A percentile compares a stretch with the other conserved stretches of the same genome.
Conservation (phyloP, 257 asterid genomes). For the Salvia hispanica region DNA sequence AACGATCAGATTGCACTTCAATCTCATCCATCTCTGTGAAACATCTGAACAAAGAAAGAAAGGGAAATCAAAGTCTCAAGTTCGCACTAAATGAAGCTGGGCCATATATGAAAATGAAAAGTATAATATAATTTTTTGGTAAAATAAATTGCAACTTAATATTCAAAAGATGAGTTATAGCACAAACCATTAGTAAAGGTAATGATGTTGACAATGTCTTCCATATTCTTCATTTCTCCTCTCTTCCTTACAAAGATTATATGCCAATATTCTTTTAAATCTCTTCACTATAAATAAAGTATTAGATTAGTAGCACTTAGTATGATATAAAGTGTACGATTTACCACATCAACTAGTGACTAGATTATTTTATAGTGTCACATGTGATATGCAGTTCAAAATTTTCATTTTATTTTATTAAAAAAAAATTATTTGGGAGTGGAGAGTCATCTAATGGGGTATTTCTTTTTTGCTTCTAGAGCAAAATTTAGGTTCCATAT, state of each 20-base stretch:
- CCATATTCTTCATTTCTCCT: slow-evolving; percentile 21
- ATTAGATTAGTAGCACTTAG: no score
- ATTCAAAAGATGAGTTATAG: background rate
- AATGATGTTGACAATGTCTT: slow-evolving; percentile 28
- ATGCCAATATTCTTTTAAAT: background rate
- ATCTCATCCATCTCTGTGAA: slow-evolving; percentile 1
- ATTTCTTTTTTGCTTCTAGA: no score
- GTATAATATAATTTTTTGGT: background rate
- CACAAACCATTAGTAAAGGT: slow-evolving; percentile 15
- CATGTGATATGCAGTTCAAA: no score
- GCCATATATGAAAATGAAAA: slow-evolving; percentile 7
- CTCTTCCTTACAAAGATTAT: background rate
- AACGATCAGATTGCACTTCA: background rate
- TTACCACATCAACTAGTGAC: no score
- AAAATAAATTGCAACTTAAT: background rate
- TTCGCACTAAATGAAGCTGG: slow-evolving; percentile 12
- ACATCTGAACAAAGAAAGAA: background rate
- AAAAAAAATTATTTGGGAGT: no score
- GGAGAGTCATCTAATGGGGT: no score
- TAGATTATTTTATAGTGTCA: no score
- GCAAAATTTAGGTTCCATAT: no score
- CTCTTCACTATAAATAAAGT: background rate
- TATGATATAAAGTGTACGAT: no score
- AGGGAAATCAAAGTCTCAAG: background rate
- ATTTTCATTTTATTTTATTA: no score